phyloP scores from a whole-genome alignment of 768 basidiomycete species.

The Kwoniella mangroviensis region DNA sequence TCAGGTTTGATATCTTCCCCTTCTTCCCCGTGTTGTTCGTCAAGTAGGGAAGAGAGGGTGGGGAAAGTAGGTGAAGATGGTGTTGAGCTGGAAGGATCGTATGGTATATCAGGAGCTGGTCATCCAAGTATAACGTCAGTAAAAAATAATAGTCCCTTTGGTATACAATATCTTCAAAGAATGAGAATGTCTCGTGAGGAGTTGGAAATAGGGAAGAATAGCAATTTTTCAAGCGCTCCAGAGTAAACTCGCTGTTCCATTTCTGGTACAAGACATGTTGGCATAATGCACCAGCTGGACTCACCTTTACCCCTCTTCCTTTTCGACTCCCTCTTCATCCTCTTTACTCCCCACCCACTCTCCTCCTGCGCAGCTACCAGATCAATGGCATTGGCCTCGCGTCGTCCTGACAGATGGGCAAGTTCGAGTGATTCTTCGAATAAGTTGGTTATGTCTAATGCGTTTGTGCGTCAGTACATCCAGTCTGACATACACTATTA shows the following conservation, averaged over 20 bases:
- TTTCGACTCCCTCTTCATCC: conserved; percentile 22
- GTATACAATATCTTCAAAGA: too few relatives aligned
- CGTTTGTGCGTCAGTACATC: too few relatives aligned
- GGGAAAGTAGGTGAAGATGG: conserved; percentile 17
- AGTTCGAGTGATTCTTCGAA: conserved; percentile 18
- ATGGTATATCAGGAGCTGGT: conserved; percentile 3
- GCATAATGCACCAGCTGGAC: background rate
- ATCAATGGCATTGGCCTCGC: conserved; percentile 22
- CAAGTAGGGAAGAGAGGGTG: background rate
- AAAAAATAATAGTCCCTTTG: background rate
- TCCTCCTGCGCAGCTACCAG: conserved; percentile 20
- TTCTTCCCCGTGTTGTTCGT: background rate
- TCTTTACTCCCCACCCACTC: conserved; percentile 14
- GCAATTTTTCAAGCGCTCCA: too few relatives aligned
- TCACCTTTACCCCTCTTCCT: conserved; percentile 14
- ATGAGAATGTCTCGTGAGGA: too few relatives aligned
- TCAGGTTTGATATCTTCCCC: conserved; percentile 32
- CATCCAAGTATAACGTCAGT: background rate
- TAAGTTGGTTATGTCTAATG: conserved; percentile 24
- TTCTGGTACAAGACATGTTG: too few relatives aligned
- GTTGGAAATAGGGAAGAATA: too few relatives aligned
- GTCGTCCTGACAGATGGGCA: conserved; percentile 23
- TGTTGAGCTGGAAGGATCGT: background rate
- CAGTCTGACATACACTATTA: background rate
- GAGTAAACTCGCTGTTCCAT: too few relatives aligned